Conservation (phyloP, 1,139 yeast genomes). For the Debaryomyces udenii region DNA sequence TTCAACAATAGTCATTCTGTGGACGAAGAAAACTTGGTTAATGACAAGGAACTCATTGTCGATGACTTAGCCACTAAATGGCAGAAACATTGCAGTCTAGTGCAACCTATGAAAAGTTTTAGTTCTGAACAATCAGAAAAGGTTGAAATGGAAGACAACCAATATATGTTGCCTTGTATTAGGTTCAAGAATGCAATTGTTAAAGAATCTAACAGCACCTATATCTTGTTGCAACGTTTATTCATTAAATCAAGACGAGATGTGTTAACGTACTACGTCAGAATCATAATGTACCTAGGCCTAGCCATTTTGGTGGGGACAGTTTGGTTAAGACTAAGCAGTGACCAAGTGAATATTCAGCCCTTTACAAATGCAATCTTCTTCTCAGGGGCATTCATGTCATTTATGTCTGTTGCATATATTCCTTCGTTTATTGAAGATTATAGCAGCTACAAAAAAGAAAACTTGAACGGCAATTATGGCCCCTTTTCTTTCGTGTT, state of each 20-base stretch:
- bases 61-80: slow-evolving; percentile 2
- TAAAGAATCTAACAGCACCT: slow-evolving; percentile 11
- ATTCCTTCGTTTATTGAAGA: slow-evolving; percentile 45
- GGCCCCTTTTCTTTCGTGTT: slow-evolving; percentile 38
- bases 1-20: slow-evolving; percentile 15
- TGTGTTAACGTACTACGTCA: slow-evolving; percentile 37
- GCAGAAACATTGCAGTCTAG: not conserved
- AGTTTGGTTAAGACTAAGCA: slow-evolving; percentile 39
- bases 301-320: slow-evolving; percentile 46
- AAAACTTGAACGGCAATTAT: slow-evolving; percentile 37
- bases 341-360: slow-evolving; percentile 34
- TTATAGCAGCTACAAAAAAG: slow-evolving; percentile 30
- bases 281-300: slow-evolving; percentile 42
- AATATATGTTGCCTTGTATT: slow-evolving; percentile 2
- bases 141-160: not conserved
- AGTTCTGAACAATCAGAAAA: not conserved
- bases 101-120: not conserved
- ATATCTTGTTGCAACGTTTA: slow-evolving; percentile 24
- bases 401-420: slow-evolving; percentile 47
- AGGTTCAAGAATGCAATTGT: slow-evolving; percentile 5
- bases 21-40: slow-evolving; percentile 9
- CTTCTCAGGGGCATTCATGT: slow-evolving; percentile 47
- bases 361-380: slow-evolving; percentile 43
- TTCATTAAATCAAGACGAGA: slow-evolving; percentile 37
- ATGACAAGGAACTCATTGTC: slow-evolving; percentile 2